phyloP scores from a whole-genome alignment of 2,329 filamentous ascomycete genomes.

The Colletotrichum tanaceti region DNA sequence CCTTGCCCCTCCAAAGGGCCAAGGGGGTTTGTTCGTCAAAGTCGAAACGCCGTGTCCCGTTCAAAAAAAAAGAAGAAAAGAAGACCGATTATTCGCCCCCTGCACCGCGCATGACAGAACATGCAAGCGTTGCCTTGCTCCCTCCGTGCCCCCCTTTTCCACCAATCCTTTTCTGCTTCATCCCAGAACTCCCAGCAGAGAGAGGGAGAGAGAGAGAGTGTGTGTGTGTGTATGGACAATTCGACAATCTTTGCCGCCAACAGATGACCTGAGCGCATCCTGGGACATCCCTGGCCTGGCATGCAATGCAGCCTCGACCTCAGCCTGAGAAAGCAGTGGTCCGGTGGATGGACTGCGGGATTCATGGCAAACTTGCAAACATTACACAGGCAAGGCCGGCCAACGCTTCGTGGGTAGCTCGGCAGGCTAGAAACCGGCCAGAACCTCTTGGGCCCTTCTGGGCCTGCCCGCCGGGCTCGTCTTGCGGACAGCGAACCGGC shows the following conservation, averaged over 20 bases:
- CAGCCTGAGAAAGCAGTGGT: not conserved
- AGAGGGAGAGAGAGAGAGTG: no score
- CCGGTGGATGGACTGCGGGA: no score
- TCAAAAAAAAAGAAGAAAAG: not conserved
- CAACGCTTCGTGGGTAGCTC: not conserved
- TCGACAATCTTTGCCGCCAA: conserved; percentile 22
- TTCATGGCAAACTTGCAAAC: not conserved
- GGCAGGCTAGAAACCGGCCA: conserved; percentile 8
- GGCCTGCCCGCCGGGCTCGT: not conserved
- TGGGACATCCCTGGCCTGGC: not conserved
- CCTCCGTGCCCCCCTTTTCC: conserved; percentile 7
- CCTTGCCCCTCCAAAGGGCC: no score
- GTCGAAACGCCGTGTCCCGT: not conserved
- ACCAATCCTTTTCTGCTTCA: conserved; percentile 28
- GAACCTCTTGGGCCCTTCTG: not conserved
- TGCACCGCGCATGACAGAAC: conserved; percentile 10
- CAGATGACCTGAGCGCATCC: conserved; percentile 18
- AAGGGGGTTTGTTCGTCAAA: not conserved
- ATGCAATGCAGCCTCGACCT: not conserved
- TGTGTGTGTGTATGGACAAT: no score
- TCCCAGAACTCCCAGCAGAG: not conserved
- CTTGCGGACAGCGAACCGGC: not conserved
- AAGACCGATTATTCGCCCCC: conserved; percentile 4
- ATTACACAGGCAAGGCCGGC: conserved; percentile 1
- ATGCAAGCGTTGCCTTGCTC: not conserved